A percentile compares a stretch with the other conserved stretches of the same genome.
These are phyloP conservation scores for Euphorbia peplus DNA, from an alignment of 345 rosid species.

Conservation along the genomic window DNA sequence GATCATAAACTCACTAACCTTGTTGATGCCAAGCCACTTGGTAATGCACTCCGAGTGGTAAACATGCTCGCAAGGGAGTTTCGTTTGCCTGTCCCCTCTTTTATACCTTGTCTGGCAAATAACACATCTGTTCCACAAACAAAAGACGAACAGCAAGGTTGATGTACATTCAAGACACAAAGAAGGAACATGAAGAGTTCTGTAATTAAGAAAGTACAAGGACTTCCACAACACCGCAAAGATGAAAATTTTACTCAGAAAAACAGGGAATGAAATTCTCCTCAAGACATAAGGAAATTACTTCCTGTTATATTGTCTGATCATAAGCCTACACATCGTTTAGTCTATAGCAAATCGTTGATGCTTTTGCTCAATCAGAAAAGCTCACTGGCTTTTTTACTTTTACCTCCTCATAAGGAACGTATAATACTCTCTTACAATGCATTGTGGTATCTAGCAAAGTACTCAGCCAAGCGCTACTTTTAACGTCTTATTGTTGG, in stretches of 20 bases:
- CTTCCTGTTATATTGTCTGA: not conserved
- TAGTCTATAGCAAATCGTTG: not conserved
- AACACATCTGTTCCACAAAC: constrained; percentile 47
- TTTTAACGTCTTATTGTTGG: not conserved
- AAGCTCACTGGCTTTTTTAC: not conserved
- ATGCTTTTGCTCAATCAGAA: not conserved
- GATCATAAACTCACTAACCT: constrained; percentile 37
- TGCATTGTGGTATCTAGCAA: not conserved
- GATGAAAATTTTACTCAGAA: not conserved
- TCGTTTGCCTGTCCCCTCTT: constrained; percentile 53
- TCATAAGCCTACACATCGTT: not conserved
- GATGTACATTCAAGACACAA: not conserved
- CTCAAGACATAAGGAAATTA: not conserved
- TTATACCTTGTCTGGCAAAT: constrained; percentile 65
- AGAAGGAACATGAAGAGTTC: not conserved
- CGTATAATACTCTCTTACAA: not conserved
- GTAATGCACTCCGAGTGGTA: constrained; percentile 61
- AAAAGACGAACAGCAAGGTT: too few relatives aligned
- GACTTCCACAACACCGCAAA: too few relatives aligned
- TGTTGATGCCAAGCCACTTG: constrained; percentile 69
- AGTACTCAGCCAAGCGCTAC: constrained; percentile 3
- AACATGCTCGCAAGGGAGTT: constrained; percentile 60
- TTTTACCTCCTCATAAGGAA: not conserved
- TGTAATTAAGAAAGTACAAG: not conserved
- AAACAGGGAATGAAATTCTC: not conserved